A percentile compares a stretch with the other conserved stretches of the same genome.
Conservation (phyloP, 305 asterid genomes). For the Rubia occidens region DNA sequence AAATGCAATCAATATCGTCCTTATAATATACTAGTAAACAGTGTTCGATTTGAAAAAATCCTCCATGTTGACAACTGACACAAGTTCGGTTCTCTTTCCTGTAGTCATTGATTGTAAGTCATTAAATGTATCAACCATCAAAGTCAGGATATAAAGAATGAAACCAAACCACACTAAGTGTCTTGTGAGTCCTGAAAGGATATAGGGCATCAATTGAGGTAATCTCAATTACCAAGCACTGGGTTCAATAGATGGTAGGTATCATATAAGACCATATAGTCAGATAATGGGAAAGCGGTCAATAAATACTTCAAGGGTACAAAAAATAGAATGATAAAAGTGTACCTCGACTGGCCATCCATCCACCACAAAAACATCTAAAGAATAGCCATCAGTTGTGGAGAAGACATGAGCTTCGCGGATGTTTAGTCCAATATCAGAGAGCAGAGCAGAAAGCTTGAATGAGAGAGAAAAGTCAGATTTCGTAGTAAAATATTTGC, state of each 20-base stretch:
- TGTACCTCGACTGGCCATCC: slow-evolving; percentile 92
- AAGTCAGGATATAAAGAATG: neutral
- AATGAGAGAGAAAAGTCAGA: slow-evolving; percentile 18
- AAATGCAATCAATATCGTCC: slow-evolving; percentile 29
- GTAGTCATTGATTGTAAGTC: neutral
- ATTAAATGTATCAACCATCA: neutral
- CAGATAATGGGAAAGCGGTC: neutral
- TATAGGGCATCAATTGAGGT: neutral
- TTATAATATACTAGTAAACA: slow-evolving; percentile 10
- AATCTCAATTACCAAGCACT: neutral
- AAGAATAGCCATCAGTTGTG: slow-evolving; percentile 80
- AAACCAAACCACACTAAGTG: neutral
- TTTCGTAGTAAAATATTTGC: neutral
- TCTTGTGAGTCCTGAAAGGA: neutral
- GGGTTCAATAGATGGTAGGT: neutral
- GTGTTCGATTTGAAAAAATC: slow-evolving; percentile 14
- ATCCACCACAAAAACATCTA: slow-evolving; percentile 90
- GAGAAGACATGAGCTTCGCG: slow-evolving; percentile 99
- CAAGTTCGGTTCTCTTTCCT: neutral
- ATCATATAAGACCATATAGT: neutral
- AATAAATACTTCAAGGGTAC: neutral
- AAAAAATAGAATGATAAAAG: slow-evolving; percentile 5
- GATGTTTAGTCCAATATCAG: slow-evolving; percentile 88
- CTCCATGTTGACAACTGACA: slow-evolving; percentile 7
- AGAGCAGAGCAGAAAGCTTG: slow-evolving; percentile 95